Percentiles rank a stretch among this genome's conserved stretches.
These are phyloP conservation scores for Oryza meyeriana DNA, from an alignment of 176 grass and related monocot genomes.

Conservation along the genomic window DNA sequence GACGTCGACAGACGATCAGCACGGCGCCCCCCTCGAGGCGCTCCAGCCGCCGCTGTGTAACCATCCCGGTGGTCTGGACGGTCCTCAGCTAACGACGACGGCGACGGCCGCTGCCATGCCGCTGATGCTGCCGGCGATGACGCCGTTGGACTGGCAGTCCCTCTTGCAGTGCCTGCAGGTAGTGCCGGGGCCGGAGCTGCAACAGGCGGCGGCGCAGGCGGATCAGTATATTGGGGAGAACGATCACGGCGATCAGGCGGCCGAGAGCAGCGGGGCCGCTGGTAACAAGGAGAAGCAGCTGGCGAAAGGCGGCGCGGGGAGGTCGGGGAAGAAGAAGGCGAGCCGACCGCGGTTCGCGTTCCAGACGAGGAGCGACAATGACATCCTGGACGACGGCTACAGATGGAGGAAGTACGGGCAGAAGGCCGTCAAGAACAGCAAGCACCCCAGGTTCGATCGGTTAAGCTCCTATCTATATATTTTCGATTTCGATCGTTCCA, in stretches of 20 bases:
- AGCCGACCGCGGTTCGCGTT: slow-evolving; percentile 80
- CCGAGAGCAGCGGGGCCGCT: neutral
- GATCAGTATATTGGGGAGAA: slow-evolving; percentile 43
- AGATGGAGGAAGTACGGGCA: slow-evolving; percentile 96
- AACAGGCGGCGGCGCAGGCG: neutral
- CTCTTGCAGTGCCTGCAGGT: slow-evolving; percentile 22
- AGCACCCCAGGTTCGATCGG: slow-evolving; percentile 56
- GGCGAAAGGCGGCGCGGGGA: slow-evolving; percentile 21
- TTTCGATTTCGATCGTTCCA: neutral
- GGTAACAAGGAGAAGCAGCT: slow-evolving; percentile 28
- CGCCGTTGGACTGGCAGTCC: slow-evolving; percentile 27
- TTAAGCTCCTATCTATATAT: neutral
- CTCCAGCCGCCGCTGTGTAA: slow-evolving; percentile 7
- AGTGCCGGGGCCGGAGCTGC: neutral
- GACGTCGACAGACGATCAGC: slow-evolving; percentile 16
- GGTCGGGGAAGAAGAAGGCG: slow-evolving; percentile 62
- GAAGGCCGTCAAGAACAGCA: slow-evolving; percentile 95
- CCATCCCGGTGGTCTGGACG: neutral
- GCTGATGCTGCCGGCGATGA: slow-evolving; percentile 29
- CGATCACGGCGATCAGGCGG: slow-evolving; percentile 18
- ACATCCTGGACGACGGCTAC: slow-evolving; percentile 91
- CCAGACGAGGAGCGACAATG: slow-evolving; percentile 78
- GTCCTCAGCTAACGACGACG: neutral
- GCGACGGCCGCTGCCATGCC: neutral
- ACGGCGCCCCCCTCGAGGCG: slow-evolving; percentile 1